A percentile compares a stretch with the other conserved stretches of the same genome.
Evolutionary conservation across 306 rosid species (phyloP).

Genomic region (Quercus ilex): DNA sequence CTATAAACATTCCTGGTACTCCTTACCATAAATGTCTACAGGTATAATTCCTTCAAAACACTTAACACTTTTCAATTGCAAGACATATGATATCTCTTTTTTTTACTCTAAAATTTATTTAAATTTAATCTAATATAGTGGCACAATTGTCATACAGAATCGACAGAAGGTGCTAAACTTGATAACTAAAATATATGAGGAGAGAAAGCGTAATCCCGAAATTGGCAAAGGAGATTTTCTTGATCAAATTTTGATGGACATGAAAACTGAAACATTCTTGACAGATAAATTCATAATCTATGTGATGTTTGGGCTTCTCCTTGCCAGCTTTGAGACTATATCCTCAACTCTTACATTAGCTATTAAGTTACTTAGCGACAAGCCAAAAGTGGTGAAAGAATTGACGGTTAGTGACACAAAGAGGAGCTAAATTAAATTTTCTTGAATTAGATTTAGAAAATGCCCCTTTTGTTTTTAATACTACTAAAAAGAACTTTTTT

Average conservation of each 20-base stretch:
- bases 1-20: slow-evolving; percentile 42
- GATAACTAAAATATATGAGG: slow-evolving; percentile 23
- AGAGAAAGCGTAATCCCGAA: slow-evolving; percentile 23
- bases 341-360: background rate
- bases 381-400: background rate
- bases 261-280: background rate
- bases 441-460: background rate
- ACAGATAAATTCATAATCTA: slow-evolving; percentile 23
- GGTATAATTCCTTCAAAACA: slow-evolving; percentile 1
- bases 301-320: slow-evolving; percentile 20
- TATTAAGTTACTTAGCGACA: background rate
- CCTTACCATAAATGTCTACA: slow-evolving; percentile 28
- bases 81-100: too few relatives aligned
- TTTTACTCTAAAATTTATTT: background rate
- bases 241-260: slow-evolving; percentile 24
- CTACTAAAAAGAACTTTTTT: background rate
- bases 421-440: background rate
- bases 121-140: background rate
- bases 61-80: too few relatives aligned
- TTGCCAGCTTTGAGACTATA: background rate
- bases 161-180: slow-evolving; percentile 7
- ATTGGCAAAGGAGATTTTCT: slow-evolving; percentile 23
- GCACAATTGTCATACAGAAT: background rate
- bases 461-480: background rate
- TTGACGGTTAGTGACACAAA: background rate